Evolutionary conservation across 2,329 filamentous ascomycete genomes (phyloP).

Genomic region (Cadophora sp.): DNA sequence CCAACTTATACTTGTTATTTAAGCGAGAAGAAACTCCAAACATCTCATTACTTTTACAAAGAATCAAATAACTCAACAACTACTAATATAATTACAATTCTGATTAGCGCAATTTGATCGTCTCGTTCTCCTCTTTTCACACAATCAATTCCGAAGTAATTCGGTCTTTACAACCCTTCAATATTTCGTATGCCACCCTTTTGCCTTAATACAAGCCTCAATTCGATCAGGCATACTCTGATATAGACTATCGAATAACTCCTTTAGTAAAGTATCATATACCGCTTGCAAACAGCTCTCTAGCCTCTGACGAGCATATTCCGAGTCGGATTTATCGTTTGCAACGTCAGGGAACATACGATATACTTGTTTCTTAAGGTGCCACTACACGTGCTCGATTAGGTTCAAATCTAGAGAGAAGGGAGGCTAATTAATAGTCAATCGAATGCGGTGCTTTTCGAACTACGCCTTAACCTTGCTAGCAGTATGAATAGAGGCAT

Average conservation of each 20-base stretch:
- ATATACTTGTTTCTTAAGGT: constrained; percentile 5
- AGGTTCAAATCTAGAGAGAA: background rate
- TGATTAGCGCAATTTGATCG: background rate
- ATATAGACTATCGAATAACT: constrained; percentile 21
- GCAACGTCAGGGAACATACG: constrained; percentile 21
- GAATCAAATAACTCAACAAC: background rate
- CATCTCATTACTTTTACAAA: background rate
- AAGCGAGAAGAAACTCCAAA: background rate
- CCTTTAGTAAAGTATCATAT: constrained; percentile 20
- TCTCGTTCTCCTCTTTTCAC: background rate
- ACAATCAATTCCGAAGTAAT: background rate
- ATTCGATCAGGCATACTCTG: constrained; percentile 19
- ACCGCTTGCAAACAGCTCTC: constrained; percentile 21
- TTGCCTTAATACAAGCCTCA: constrained; percentile 14
- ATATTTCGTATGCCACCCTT: constrained; percentile 23
- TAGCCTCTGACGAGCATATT: constrained; percentile 21
- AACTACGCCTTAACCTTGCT: background rate
- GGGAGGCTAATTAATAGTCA: background rate
- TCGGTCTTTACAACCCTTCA: background rate
- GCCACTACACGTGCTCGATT: constrained; percentile 20
- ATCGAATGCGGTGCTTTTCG: background rate
- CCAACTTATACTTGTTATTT: constrained; percentile 6
- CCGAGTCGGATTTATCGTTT: constrained; percentile 19
- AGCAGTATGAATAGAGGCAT: background rate
- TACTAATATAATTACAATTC: background rate